Conservation (phyloP, 2,329 filamentous ascomycete genomes). For the Fusarium duplospermum region DNA sequence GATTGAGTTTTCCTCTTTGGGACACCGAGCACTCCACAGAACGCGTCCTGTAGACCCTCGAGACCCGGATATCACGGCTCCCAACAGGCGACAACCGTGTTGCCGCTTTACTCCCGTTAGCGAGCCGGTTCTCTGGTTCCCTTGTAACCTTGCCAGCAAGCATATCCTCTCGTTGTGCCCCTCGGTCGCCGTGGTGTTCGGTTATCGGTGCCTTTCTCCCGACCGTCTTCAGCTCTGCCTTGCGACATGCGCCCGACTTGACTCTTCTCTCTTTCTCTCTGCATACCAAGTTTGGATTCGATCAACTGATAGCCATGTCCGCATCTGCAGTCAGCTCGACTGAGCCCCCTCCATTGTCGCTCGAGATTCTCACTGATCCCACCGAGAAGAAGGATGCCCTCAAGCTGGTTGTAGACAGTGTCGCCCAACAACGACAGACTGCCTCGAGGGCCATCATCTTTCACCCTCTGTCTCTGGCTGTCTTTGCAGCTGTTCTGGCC, state of each 20-base stretch:
- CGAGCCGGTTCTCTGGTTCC: slow-evolving; percentile 1
- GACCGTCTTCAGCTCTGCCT: background rate
- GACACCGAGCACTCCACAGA: slow-evolving; percentile 29
- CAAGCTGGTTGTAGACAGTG: slow-evolving; percentile 80
- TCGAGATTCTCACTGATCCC: slow-evolving; percentile 63
- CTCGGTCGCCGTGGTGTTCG: background rate
- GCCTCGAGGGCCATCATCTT: slow-evolving; percentile 73
- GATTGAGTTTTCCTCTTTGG: slow-evolving; percentile 32
- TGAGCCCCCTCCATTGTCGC: slow-evolving; percentile 69
- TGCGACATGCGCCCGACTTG: slow-evolving; percentile 3
- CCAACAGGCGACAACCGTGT: slow-evolving; percentile 12
- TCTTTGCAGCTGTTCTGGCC: slow-evolving; percentile 55
- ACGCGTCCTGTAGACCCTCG: background rate
- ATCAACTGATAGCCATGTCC: slow-evolving; percentile 11
- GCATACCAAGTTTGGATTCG: background rate
- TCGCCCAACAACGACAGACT: slow-evolving; percentile 82
- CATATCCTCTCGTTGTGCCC: slow-evolving; percentile 4
- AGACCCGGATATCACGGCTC: slow-evolving; percentile 36
- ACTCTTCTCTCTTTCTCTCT: background rate
- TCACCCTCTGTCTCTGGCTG: slow-evolving; percentile 65
- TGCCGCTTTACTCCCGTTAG: slow-evolving; percentile 25
- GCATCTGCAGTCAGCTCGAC: slow-evolving; percentile 7
- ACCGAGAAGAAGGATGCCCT: slow-evolving; percentile 75
- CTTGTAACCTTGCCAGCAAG: background rate
- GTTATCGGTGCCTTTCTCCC: background rate